Evolutionary conservation across 2,329 filamentous ascomycete genomes (phyloP).

Genomic region (Hypoxylon sp.): DNA sequence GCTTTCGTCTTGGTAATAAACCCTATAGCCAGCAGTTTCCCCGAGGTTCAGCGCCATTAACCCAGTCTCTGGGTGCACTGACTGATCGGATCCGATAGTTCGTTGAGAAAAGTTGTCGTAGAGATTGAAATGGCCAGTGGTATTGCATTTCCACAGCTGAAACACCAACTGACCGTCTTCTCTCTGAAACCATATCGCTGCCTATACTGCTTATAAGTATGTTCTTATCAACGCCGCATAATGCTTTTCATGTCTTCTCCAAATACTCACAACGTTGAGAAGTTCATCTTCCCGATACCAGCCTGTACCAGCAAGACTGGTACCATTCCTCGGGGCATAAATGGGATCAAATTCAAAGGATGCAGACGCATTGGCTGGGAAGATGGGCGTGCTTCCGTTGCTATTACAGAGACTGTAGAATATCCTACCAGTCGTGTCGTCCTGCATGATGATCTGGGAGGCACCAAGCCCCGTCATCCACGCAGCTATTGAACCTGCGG

Average conservation of each 20-base stretch:
- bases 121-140: slow-evolving; percentile 29
- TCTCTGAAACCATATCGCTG: slow-evolving; percentile 27
- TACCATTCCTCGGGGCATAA: neutral
- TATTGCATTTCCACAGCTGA: slow-evolving; percentile 30
- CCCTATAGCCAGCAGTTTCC: neutral
- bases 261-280: slow-evolving; percentile 1
- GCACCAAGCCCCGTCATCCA: slow-evolving; percentile 33
- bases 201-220: slow-evolving; percentile 10
- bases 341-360: slow-evolving; percentile 19
- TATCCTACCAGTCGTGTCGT: slow-evolving; percentile 40
- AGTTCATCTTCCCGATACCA: neutral
- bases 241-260: neutral
- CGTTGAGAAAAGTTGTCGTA: neutral
- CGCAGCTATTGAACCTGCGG: slow-evolving; percentile 13
- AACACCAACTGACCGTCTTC: slow-evolving; percentile 18
- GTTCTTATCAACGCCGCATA: neutral
- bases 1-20: neutral
- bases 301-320: slow-evolving; percentile 2
- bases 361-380: slow-evolving; percentile 31
- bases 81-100: neutral
- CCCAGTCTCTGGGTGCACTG: neutral
- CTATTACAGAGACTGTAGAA: slow-evolving; percentile 44
- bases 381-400: slow-evolving; percentile 27
- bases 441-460: slow-evolving; percentile 44
- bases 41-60: neutral